Evolutionary conservation across 805 yeast species (phyloP), one percentile per base, ranked within the genome.

Genomic region (Wickerhamomyces rabaulensis): DNA sequence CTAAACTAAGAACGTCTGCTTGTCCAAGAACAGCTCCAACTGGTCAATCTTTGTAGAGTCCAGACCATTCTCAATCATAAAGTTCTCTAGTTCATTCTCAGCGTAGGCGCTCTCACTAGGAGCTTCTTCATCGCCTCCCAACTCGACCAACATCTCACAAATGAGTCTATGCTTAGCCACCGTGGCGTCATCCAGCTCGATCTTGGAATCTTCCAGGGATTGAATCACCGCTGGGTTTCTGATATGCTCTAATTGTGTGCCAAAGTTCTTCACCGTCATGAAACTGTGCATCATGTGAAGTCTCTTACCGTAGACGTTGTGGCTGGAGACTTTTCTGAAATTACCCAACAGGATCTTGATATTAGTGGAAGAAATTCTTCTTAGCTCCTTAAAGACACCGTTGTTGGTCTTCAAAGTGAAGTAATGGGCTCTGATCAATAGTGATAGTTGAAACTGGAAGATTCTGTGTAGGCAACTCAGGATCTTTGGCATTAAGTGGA

Each of bases 361-460:
- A 25, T 25, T 25, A 8, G 27, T 25, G 3, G 27, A 25, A 7
- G 27, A 25, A 12, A 25, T 25, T 25, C 27, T 25, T 9, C 27
- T 10, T 10, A 25, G 9, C 9, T 25, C 27, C 9, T 25, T 25
- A 12, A 25, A 25, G 4, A 8, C 12, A 8, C 13, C 27, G 4
- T 40, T 35, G 17, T 23, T 41, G n/a, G 37, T 21, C 17, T 45
- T 45, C 5, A 29, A 9, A 10, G 10, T 8, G 33, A 37, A 41
- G 22, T 40, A 41, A 22, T 36, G 37, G 9, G 47, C 16, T 37
- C 55, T 52, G 15, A 46, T 17, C 20, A 46, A 13, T 7, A 52
- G 12, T 2, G 56, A 42, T n/a, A 48, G 22, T 8, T 45, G 50
- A 10, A 49, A 45, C 20, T 53, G 54, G 39, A 50, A 50, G 9